phyloP scores from a whole-genome alignment of 352 stramenopile genomes.

The Elongisporangium undulatum region DNA sequence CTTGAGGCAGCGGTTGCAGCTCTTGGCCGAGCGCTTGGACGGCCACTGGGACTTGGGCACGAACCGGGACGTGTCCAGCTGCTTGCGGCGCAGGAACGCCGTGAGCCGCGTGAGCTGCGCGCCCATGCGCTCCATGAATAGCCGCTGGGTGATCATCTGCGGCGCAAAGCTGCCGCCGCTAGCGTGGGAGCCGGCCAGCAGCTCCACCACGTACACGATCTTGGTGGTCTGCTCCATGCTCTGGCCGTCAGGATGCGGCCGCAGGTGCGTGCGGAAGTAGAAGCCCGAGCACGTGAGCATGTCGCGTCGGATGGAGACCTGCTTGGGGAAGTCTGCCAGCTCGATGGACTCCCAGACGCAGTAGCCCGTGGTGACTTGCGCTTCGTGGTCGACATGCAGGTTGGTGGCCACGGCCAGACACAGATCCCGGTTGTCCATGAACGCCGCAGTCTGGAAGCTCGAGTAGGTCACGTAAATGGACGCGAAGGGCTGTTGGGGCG shows the following conservation, averaged over 20 bases:
- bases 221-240: slow-evolving; percentile 25
- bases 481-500: slow-evolving; percentile 23
- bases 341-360: slow-evolving; percentile 62
- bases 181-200: slow-evolving; percentile 27
- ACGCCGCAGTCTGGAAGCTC: slow-evolving; percentile 24
- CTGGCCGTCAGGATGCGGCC: slow-evolving; percentile 5
- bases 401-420: slow-evolving; percentile 30
- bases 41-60: slow-evolving; percentile 42
- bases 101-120: slow-evolving; percentile 32
- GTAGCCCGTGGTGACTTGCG: slow-evolving; percentile 49
- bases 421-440: slow-evolving; percentile 34
- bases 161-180: slow-evolving; percentile 9
- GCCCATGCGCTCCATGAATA: slow-evolving; percentile 44
- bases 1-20: slow-evolving; percentile 28
- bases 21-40: slow-evolving; percentile 19
- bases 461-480: slow-evolving; percentile 32
- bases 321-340: slow-evolving; percentile 19
- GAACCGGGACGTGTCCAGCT: slow-evolving; percentile 42
- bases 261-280: slow-evolving; percentile 17
- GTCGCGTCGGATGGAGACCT: slow-evolving; percentile 12
- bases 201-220: slow-evolving; percentile 54
- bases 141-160: slow-evolving; percentile 16
- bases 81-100: slow-evolving; percentile 38
- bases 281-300: slow-evolving; percentile 51
- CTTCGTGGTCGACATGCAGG: slow-evolving; percentile 21